phyloP scores from a whole-genome alignment of 805 yeast species.

The Metschnikowia sp. region DNA sequence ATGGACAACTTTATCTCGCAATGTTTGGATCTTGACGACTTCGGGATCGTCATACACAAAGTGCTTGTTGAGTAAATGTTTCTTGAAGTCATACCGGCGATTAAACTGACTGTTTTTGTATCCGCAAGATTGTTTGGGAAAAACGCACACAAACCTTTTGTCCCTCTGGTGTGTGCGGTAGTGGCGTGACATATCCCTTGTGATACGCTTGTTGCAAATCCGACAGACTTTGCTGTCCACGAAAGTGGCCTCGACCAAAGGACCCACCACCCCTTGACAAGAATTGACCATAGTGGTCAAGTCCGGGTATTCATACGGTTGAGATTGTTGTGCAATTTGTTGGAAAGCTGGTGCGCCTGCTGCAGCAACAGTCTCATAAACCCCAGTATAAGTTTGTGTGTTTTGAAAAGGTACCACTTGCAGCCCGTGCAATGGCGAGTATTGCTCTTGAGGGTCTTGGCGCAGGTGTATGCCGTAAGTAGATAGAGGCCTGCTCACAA shows the following conservation, averaged over 20 bases:
- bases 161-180: slow-evolving; percentile 57
- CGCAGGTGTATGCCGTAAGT: too few relatives aligned
- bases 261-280: slow-evolving; percentile 29
- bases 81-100: slow-evolving; percentile 66
- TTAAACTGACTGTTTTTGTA: slow-evolving; percentile 63
- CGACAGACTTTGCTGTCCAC: slow-evolving; percentile 45
- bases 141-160: slow-evolving; percentile 56
- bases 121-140: slow-evolving; percentile 51
- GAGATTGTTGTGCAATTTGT: neutral
- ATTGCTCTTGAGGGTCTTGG: too few relatives aligned
- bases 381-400: too few relatives aligned
- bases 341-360: neutral
- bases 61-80: slow-evolving; percentile 60
- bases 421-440: neutral
- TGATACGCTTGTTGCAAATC: slow-evolving; percentile 51
- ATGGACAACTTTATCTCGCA: slow-evolving; percentile 49
- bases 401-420: too few relatives aligned
- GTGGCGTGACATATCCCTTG: slow-evolving; percentile 62
- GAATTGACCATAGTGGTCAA: slow-evolving; percentile 38
- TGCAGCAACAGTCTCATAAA: neutral
- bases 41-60: slow-evolving; percentile 50
- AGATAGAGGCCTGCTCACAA: too few relatives aligned
- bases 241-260: slow-evolving; percentile 36
- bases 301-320: slow-evolving; percentile 28
- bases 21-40: slow-evolving; percentile 44